Percentiles rank a stretch among this genome's conserved stretches.
Conservation (phyloP, 2,329 filamentous ascomycete species). For the Sporothrix pseudoabietina region DNA sequence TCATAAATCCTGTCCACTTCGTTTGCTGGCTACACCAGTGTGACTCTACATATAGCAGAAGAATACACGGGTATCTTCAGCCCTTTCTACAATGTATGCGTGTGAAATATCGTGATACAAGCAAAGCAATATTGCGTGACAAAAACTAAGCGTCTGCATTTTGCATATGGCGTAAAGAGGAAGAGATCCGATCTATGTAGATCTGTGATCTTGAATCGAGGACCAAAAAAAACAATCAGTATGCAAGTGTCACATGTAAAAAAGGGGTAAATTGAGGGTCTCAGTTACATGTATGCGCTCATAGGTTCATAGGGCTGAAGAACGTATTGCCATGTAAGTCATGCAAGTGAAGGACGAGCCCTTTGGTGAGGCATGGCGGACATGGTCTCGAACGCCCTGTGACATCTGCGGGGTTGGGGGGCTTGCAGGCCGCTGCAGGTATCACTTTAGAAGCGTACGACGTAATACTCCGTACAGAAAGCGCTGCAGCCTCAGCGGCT, state of each 20-base stretch:
- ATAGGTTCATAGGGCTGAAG: constrained; percentile 19
- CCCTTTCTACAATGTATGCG: background rate
- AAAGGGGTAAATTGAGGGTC: background rate
- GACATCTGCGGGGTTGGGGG: background rate
- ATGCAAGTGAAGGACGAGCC: background rate
- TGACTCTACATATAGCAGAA: background rate
- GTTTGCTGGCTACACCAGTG: background rate
- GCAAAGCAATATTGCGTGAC: background rate
- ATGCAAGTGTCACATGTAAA: constrained; percentile 22
- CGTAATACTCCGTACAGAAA: background rate
- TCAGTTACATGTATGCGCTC: background rate
- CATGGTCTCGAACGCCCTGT: background rate
- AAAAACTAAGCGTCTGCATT: background rate
- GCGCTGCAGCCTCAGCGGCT: background rate
- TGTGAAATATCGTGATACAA: background rate
- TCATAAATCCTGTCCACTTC: background rate
- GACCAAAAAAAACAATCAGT: background rate
- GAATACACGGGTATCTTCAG: constrained; percentile 1
- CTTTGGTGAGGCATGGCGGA: constrained; percentile 1
- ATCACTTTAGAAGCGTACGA: background rate
- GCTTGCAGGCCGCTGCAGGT: background rate
- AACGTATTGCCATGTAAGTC: background rate
- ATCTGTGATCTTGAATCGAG: background rate
- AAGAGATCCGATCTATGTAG: background rate
- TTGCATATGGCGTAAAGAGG: background rate